Percentiles rank a stretch among this genome's conserved stretches.
Conservation (phyloP, 2,329 filamentous ascomycete genomes). For the Penicillium decumbens region DNA sequence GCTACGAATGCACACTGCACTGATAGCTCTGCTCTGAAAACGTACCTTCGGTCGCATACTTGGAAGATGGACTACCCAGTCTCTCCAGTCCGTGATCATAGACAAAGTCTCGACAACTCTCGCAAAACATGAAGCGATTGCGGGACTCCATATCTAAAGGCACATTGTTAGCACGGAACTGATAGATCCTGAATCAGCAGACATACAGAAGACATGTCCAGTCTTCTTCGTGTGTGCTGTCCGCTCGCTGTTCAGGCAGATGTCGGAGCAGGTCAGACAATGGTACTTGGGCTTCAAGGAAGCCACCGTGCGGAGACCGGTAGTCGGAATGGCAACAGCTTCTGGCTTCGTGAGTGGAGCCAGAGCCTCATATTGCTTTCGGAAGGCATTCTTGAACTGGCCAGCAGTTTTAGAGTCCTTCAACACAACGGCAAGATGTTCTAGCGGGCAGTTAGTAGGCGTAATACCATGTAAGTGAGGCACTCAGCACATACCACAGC, state of each 20-base stretch:
- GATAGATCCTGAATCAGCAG: background rate
- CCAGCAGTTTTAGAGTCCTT: conserved; percentile 31
- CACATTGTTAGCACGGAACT: conserved; percentile 6
- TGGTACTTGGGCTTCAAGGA: conserved; percentile 39
- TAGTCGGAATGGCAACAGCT: conserved; percentile 18
- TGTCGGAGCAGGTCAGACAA: conserved; percentile 37
- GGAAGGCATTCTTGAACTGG: conserved; percentile 34
- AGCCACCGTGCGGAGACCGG: conserved; percentile 21
- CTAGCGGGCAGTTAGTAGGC: conserved; percentile 25
- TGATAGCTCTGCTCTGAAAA: background rate
- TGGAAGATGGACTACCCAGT: conserved; percentile 24
- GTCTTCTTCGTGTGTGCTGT: conserved; percentile 36
- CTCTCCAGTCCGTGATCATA: conserved; percentile 41
- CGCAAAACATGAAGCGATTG: conserved; percentile 38
- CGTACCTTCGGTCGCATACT: conserved; percentile 15
- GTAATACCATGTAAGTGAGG: background rate
- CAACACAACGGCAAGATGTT: conserved; percentile 37
- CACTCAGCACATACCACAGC: conserved; percentile 35
- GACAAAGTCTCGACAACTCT: conserved; percentile 40
- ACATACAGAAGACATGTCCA: conserved; percentile 41
- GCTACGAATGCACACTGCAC: background rate
- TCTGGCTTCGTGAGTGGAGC: conserved; percentile 27
- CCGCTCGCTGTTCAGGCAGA: conserved; percentile 30
- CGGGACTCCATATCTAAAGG: conserved; percentile 40
- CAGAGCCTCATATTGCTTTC: conserved; percentile 30